Evolutionary conservation across 2,329 filamentous ascomycete species (phyloP).

Genomic region (Colletotrichum siamense): DNA sequence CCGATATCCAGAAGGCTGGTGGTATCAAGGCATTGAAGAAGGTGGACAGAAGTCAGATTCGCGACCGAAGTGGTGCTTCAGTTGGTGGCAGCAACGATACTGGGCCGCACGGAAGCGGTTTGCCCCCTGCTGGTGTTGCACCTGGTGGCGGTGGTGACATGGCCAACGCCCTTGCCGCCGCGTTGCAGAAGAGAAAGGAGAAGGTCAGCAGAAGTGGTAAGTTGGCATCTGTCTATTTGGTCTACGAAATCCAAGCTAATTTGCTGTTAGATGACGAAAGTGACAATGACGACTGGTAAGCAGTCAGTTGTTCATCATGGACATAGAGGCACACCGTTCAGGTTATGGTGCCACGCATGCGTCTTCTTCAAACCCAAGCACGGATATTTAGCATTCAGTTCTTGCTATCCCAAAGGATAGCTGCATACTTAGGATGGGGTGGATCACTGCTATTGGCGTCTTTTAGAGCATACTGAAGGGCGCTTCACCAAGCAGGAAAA

Average conservation of each 20-base stretch:
- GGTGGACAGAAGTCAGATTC: conserved; percentile 72
- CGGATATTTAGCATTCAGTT: neutral
- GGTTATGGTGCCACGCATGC: neutral
- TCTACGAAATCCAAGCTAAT: neutral
- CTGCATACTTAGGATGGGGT: neutral
- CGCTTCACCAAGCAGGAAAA: neutral
- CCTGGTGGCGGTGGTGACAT: conserved; percentile 67
- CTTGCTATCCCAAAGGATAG: neutral
- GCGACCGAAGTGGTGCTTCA: conserved; percentile 72
- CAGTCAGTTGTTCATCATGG: no score
- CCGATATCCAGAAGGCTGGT: conserved; percentile 74
- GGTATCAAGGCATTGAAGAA: conserved; percentile 76
- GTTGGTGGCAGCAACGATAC: conserved; percentile 51
- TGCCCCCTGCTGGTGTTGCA: conserved; percentile 57
- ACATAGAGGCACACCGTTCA: neutral
- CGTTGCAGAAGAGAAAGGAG: conserved; percentile 82
- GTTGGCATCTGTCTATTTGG: conserved; percentile 40
- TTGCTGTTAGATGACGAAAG: conserved; percentile 69
- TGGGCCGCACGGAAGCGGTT: conserved; percentile 55
- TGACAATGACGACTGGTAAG: conserved; percentile 77
- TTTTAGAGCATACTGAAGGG: neutral
- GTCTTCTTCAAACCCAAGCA: neutral
- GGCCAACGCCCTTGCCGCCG: conserved; percentile 82
- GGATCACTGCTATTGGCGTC: neutral
- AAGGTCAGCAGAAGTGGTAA: conserved; percentile 96